Evolutionary conservation across 1,284 basidiomycete species (phyloP).

Genomic region (Mycena sp.): DNA sequence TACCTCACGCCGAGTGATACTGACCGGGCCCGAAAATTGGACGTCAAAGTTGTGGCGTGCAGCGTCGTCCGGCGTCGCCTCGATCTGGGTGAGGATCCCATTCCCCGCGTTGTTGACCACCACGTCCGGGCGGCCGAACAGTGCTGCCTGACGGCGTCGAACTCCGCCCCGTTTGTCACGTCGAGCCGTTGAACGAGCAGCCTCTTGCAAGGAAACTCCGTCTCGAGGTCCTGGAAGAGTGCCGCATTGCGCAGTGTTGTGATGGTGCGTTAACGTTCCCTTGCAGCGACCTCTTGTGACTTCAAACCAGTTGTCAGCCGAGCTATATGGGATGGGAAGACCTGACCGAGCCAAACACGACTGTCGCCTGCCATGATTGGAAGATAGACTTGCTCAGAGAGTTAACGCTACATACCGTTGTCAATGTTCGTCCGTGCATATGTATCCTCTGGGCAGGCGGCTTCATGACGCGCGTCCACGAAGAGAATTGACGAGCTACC

Average conservation of each 20-base stretch:
- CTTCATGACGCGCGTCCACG: too few relatives aligned
- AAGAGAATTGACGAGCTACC: too few relatives aligned
- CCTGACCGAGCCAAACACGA: too few relatives aligned
- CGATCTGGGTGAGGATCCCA: slow-evolving; percentile 44
- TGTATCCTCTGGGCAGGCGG: too few relatives aligned
- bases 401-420: too few relatives aligned
- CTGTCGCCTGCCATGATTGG: too few relatives aligned
- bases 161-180: slow-evolving; percentile 45
- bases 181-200: slow-evolving; percentile 49
- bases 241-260: slow-evolving; percentile 44
- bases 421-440: too few relatives aligned
- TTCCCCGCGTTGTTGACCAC: slow-evolving; percentile 55
- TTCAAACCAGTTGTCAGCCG: too few relatives aligned
- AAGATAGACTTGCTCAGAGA: too few relatives aligned
- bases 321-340: too few relatives aligned
- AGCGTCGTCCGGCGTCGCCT: slow-evolving; percentile 41
- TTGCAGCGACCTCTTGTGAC: too few relatives aligned
- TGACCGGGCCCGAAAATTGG: slow-evolving; percentile 47
- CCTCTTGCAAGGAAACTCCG: slow-evolving; percentile 29
- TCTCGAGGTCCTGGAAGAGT: slow-evolving; percentile 34
- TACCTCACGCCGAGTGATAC: slow-evolving; percentile 39
- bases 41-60: slow-evolving; percentile 45
- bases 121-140: slow-evolving; percentile 51
- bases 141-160: slow-evolving; percentile 40
- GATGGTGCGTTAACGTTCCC: slow-evolving; percentile 40